A percentile compares a stretch with the other conserved stretches of the same genome.
Evolutionary conservation across 164 flowering plant genomes (phyloP).

Genomic region (Vitis rupestris): DNA sequence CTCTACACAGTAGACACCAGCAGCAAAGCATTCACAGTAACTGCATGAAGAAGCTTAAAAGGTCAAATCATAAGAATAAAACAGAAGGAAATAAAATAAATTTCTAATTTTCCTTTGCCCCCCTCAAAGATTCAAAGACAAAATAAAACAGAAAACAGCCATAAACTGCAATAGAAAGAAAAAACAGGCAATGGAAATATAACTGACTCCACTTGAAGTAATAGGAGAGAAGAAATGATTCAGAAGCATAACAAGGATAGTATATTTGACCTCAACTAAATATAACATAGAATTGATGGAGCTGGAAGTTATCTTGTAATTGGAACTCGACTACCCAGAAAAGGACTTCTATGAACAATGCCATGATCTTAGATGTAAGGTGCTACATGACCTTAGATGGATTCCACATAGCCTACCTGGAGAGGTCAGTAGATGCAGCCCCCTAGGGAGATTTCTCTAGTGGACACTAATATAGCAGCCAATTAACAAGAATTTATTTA

Average conservation of each 20-base stretch:
- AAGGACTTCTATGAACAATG: too few relatives aligned
- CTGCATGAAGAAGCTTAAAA: slow-evolving; percentile 37
- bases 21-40: slow-evolving; percentile 95
- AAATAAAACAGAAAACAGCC: background rate
- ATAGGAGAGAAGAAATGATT: background rate
- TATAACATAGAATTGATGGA: too few relatives aligned
- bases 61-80: slow-evolving; percentile 3
- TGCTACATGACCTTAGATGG: too few relatives aligned
- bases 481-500: too few relatives aligned
- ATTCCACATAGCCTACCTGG: too few relatives aligned
- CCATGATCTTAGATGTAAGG: too few relatives aligned
- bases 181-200: background rate
- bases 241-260: background rate
- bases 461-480: too few relatives aligned
- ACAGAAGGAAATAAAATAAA: too few relatives aligned
- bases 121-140: background rate
- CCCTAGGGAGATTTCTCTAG: too few relatives aligned
- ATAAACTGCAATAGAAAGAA: background rate
- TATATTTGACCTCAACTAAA: background rate
- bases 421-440: too few relatives aligned
- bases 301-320: too few relatives aligned
- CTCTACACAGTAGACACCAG: slow-evolving; percentile 90
- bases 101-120: background rate
- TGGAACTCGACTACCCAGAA: too few relatives aligned
- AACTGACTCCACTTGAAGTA: background rate